Conservation (phyloP, 2,329 filamentous ascomycete species). For the Hymenoscyphus repandus region DNA sequence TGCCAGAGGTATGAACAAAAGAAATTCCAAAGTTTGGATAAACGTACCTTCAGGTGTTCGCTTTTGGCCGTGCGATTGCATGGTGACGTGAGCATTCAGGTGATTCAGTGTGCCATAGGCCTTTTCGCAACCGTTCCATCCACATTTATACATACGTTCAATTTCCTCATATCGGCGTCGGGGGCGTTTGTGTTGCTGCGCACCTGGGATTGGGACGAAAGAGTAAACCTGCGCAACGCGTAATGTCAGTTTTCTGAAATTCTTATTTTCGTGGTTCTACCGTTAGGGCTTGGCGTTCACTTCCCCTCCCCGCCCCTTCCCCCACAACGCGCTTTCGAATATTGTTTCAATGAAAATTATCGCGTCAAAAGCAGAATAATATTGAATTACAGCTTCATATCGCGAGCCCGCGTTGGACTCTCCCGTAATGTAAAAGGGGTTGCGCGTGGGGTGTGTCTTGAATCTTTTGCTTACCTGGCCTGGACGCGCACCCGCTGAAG, state of each 20-base stretch:
- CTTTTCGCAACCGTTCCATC: slow-evolving; percentile 97
- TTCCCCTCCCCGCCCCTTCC: too few relatives aligned
- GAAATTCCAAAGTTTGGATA: too few relatives aligned
- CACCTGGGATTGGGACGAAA: slow-evolving; percentile 94
- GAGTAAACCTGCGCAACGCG: slow-evolving; percentile 75
- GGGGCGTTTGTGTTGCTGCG: slow-evolving; percentile 94
- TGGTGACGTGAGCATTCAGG: slow-evolving; percentile 95
- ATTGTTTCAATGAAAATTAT: too few relatives aligned
- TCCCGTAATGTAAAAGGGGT: too few relatives aligned
- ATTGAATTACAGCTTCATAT: too few relatives aligned
- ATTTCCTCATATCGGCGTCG: slow-evolving; percentile 95
- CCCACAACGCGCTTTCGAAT: too few relatives aligned
- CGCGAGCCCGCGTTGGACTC: too few relatives aligned
- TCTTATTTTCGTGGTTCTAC: not conserved
- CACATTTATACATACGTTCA: slow-evolving; percentile 99
- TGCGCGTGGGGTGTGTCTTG: too few relatives aligned
- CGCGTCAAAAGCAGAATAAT: too few relatives aligned
- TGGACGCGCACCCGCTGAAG: slow-evolving; percentile 47
- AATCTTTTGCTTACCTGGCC: slow-evolving; percentile 50
- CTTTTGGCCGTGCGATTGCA: slow-evolving; percentile 95
- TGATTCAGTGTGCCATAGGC: slow-evolving; percentile 97
- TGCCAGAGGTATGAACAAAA: too few relatives aligned
- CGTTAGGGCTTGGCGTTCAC: too few relatives aligned
- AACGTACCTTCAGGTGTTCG: slow-evolving; percentile 91
- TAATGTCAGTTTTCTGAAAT: not conserved